Evolutionary conservation across 805 yeast genomes (phyloP).

Genomic region (Wickerhamomyces bisporus): DNA sequence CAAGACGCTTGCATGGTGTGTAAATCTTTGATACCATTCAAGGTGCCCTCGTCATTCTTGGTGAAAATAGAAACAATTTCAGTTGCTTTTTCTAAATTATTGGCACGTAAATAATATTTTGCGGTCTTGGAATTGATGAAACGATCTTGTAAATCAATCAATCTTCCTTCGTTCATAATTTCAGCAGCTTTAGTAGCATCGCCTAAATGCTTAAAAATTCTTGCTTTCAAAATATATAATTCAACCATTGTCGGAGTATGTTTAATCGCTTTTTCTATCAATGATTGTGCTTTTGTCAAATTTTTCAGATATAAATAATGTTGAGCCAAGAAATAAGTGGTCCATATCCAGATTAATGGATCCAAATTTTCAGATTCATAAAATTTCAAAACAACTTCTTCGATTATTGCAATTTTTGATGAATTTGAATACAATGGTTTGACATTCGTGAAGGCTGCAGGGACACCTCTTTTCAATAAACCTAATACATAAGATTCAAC

Average conservation of each 20-base stretch:
- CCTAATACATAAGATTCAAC: slow-evolving; percentile 50
- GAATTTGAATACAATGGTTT: slow-evolving; percentile 65
- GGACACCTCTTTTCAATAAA: slow-evolving; percentile 76
- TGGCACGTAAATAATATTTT: slow-evolving; percentile 76
- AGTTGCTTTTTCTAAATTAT: slow-evolving; percentile 68
- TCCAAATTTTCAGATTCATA: slow-evolving; percentile 23
- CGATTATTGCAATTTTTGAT: slow-evolving; percentile 35
- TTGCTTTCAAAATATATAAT: slow-evolving; percentile 71
- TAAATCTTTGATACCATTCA: slow-evolving; percentile 80
- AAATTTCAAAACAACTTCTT: slow-evolving; percentile 48
- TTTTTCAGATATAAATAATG: slow-evolving; percentile 59
- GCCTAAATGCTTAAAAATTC: slow-evolving; percentile 72
- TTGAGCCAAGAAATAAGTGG: slow-evolving; percentile 71
- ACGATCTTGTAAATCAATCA: slow-evolving; percentile 81
- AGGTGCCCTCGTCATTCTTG: slow-evolving; percentile 65
- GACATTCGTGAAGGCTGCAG: slow-evolving; percentile 81
- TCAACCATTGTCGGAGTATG: slow-evolving; percentile 87
- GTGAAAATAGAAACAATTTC: slow-evolving; percentile 76
- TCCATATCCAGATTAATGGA: slow-evolving; percentile 52
- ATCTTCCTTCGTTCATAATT: slow-evolving; percentile 64
- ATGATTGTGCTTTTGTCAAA: slow-evolving; percentile 46
- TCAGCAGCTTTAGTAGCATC: slow-evolving; percentile 56
- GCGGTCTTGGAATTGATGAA: slow-evolving; percentile 85
- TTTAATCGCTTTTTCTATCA: slow-evolving; percentile 55
- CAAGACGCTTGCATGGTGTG: slow-evolving; percentile 89